Evolutionary conservation across 805 yeast genomes (phyloP).

Genomic region (Clavispora fructus): DNA sequence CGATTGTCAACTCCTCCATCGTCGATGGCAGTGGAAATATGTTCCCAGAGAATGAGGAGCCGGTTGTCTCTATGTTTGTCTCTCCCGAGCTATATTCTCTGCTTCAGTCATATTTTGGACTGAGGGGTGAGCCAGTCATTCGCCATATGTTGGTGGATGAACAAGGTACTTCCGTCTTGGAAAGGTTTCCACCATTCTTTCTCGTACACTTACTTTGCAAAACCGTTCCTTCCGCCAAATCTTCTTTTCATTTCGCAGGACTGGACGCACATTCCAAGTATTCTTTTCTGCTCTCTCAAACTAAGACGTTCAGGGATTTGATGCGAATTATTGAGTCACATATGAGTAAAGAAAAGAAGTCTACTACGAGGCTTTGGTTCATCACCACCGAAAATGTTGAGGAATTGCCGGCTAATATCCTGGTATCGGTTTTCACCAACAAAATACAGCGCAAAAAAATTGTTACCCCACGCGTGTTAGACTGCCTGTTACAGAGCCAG

Average conservation of each 20-base stretch:
- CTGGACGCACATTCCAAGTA: slow-evolving; percentile 1
- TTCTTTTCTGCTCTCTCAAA: slow-evolving; percentile 23
- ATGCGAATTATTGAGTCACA: slow-evolving; percentile 20
- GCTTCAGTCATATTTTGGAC: slow-evolving; percentile 52
- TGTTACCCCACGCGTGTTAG: slow-evolving; percentile 20
- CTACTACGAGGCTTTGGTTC: slow-evolving; percentile 34
- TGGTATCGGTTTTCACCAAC: slow-evolving; percentile 22
- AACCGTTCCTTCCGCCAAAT: slow-evolving; percentile 1
- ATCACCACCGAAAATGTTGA: slow-evolving; percentile 20
- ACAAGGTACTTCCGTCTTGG: slow-evolving; percentile 26
- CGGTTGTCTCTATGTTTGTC: slow-evolving; percentile 23
- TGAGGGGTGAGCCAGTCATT: slow-evolving; percentile 32
- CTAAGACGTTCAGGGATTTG: slow-evolving; percentile 30
- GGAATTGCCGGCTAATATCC: slow-evolving; percentile 20
- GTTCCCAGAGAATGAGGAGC: slow-evolving; percentile 19
- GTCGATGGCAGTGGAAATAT: slow-evolving; percentile 44
- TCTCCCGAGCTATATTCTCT: slow-evolving; percentile 41
- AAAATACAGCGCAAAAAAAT: slow-evolving; percentile 25
- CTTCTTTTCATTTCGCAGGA: slow-evolving; percentile 4
- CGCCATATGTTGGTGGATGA: slow-evolving; percentile 24
- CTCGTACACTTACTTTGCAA: slow-evolving; percentile 29
- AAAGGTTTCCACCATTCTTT: slow-evolving; percentile 33
- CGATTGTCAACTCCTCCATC: slow-evolving; percentile 41
- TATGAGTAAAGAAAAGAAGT: slow-evolving; percentile 16
- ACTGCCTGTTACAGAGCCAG: slow-evolving; percentile 24